Base-by-base conservation (phyloP, 2,329 filamentous ascomycete genomes). In the Colletotrichum sp. region DNA sequence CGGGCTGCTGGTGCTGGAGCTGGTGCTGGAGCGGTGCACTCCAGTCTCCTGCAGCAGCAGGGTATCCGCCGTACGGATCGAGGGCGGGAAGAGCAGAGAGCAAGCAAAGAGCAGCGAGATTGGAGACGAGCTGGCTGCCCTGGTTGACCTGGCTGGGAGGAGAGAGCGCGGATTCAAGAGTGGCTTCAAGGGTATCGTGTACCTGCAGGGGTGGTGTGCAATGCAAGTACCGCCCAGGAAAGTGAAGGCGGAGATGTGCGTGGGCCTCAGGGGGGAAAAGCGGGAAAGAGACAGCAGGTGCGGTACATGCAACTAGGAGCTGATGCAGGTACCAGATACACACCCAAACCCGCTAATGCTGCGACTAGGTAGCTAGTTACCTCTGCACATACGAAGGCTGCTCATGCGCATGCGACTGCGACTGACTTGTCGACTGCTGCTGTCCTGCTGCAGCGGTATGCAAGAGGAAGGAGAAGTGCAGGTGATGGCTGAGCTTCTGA, bases 311-410 rank as follows among this genome's bases (percentile, higher is more conserved):
- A 74, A 44, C 74, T 64, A 65, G 70, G 8, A 65, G 59, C 64
- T 64, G 65, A 76, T 76, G 74, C 74, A 76, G 74, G 74, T 76
- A 76, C 74, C 70, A 66, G 64, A 69, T 76, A 74, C 70, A 73
- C 70, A 70, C 71, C 68, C 39, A 76, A 69, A 69, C 72, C 69
- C 73, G 57, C 70, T 75, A 72, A 74, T 48, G 70, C 70, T 69
- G 74, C 71, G 64, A 61, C 64, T 60, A 55, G 44, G 44, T 52
- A 52, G 44, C 44, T 52, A 22, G n/a, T 52, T 52, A 6, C 44
- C 44, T 52, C n/a, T 52, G 44, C 44, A n/a, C n/a, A 22, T 52
- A 52, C 44, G 44, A 52, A 52, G 44, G n/a, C 12, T 11, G 44
- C 44, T 52, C 19, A 52, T 60, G 67, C 57, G 59, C 5, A 32